Evolutionary conservation across 2,329 filamentous ascomycete genomes (phyloP).

Genomic region (Byssothecium circinans): DNA sequence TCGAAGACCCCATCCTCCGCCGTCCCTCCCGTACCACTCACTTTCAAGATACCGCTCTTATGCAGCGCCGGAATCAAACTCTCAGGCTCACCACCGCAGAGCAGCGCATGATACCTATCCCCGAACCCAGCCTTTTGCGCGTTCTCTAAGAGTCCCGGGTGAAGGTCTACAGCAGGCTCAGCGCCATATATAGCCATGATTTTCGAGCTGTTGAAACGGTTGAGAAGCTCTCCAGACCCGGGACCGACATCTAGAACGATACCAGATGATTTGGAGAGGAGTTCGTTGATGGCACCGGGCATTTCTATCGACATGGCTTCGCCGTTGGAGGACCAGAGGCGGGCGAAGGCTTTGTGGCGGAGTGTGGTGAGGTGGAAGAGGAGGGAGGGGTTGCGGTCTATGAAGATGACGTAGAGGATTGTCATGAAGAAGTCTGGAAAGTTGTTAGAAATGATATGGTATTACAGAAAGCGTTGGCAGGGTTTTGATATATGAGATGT

Average conservation of each 20-base stretch:
- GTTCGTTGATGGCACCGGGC: conserved; percentile 31
- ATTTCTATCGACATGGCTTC: conserved; percentile 41
- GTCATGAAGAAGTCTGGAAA: conserved; percentile 39
- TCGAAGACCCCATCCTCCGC: conserved; percentile 52
- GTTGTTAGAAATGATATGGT: not conserved
- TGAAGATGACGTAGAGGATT: conserved; percentile 32
- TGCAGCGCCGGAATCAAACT: conserved; percentile 50
- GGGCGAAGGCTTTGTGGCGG: conserved; percentile 37
- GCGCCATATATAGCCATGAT: conserved; percentile 57
- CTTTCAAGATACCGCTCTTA: conserved; percentile 45
- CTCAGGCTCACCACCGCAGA: conserved; percentile 51
- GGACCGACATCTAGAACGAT: conserved; percentile 49
- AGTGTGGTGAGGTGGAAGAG: conserved; percentile 34
- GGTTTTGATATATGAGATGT: too few species aligned
- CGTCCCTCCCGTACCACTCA: conserved; percentile 21
- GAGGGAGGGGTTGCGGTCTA: conserved; percentile 28
- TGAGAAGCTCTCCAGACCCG: conserved; percentile 55
- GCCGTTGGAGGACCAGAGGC: conserved; percentile 41
- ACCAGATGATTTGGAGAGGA: conserved; percentile 33
- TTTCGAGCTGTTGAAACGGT: conserved; percentile 46
- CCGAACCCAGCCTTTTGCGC: conserved; percentile 46
- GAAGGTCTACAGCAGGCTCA: conserved; percentile 55
- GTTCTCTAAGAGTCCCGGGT: conserved; percentile 47
- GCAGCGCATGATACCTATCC: conserved; percentile 54
- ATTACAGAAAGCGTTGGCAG: too few species aligned